phyloP scores from a whole-genome alignment of 2,329 filamentous ascomycete genomes.

The Arthrinium phaeospermum region DNA sequence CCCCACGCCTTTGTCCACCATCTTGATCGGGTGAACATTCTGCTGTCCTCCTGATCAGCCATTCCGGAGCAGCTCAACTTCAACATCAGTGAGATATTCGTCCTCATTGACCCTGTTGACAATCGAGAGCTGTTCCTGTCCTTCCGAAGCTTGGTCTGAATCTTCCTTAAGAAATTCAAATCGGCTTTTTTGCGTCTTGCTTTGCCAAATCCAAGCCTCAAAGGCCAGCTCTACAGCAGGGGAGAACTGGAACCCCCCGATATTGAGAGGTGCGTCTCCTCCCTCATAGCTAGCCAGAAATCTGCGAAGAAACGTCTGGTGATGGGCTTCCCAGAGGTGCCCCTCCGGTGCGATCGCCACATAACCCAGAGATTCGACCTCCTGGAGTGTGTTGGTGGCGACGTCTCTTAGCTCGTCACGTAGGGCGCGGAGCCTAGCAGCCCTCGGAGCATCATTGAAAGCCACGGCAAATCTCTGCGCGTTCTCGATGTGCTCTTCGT shows the following conservation, averaged over 20 bases:
- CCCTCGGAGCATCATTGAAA: background rate
- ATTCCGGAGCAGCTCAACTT: too few relatives aligned
- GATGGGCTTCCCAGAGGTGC: background rate
- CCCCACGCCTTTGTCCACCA: too few relatives aligned
- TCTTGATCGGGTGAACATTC: too few relatives aligned
- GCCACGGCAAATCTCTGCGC: background rate
- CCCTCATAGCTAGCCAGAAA: fast-evolving
- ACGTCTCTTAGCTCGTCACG: background rate
- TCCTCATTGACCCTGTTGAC: too few relatives aligned
- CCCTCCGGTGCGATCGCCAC: background rate
- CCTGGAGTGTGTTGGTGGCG: background rate
- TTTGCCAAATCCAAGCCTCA: too few relatives aligned
- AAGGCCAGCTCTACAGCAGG: background rate
- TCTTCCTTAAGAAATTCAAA: too few relatives aligned
- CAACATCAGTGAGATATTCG: too few relatives aligned
- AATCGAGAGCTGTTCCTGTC: too few relatives aligned
- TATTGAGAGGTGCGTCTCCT: background rate
- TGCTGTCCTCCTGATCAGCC: too few relatives aligned
- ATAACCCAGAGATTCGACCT: background rate
- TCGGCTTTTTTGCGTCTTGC: too few relatives aligned
- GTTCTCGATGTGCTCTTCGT: background rate
- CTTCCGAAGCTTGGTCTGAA: too few relatives aligned
- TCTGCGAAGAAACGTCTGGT: background rate
- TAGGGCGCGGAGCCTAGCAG: background rate
- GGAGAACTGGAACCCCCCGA: background rate